These are phyloP conservation scores for Petunia hybrid DNA, from an alignment of 305 asterid genomes.

Conservation along the genomic window DNA sequence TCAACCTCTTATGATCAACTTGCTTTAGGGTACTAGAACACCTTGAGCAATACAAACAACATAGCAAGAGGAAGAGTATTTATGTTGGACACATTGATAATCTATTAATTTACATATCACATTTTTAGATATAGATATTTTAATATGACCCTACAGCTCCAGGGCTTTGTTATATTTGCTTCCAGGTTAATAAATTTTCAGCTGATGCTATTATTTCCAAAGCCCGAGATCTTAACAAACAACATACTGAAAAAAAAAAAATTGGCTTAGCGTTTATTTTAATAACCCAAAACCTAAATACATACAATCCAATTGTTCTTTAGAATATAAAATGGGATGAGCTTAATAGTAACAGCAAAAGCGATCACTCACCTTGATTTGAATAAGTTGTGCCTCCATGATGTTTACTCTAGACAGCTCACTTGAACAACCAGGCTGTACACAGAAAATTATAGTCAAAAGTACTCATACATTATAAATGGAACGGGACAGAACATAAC, in stretches of 20 bases:
- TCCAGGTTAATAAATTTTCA: neutral
- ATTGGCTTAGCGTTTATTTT: neutral
- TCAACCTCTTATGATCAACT: neutral
- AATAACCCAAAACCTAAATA: conserved; percentile 19
- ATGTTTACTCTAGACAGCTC: conserved; percentile 68
- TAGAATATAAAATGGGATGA: conserved; percentile 13
- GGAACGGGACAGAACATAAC: neutral
- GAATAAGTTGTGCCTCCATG: conserved; percentile 83
- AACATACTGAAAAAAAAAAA: neutral
- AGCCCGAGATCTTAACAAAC: neutral
- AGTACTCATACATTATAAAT: neutral
- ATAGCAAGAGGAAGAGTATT: neutral
- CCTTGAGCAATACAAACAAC: neutral
- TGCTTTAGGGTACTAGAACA: neutral
- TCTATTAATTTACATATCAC: neutral
- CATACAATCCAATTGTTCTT: neutral
- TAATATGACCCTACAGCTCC: neutral
- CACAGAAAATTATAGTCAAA: conserved; percentile 20
- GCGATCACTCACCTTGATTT: conserved; percentile 67
- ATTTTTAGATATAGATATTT: neutral
- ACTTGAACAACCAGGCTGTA: conserved; percentile 98
- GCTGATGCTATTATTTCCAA: neutral
- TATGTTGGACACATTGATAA: neutral
- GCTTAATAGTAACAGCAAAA: conserved; percentile 9
- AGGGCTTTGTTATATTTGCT: neutral